These are phyloP conservation scores for Strobilomyces echinocephalus DNA, from an alignment of 768 basidiomycete genomes.

Conservation along the genomic window DNA sequence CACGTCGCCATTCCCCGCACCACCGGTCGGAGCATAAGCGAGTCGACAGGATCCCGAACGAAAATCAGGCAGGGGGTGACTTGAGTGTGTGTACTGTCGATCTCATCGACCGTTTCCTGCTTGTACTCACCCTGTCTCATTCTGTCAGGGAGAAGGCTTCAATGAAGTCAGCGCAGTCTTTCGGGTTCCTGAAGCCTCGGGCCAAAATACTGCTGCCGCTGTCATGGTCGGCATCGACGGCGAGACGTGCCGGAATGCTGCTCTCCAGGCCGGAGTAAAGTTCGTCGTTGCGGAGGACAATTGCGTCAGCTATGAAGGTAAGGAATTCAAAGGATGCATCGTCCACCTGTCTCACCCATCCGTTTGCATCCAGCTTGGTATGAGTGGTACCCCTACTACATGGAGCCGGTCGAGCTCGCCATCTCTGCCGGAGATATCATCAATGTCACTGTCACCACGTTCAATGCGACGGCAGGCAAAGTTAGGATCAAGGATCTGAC, in stretches of 20 bases:
- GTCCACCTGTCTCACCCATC: not conserved
- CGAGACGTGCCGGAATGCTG: not conserved
- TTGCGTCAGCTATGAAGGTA: constrained; percentile 1
- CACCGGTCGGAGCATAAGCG: not conserved
- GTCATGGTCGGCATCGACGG: constrained; percentile 11
- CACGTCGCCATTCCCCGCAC: not conserved
- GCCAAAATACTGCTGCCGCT: not conserved
- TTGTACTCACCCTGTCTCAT: not conserved
- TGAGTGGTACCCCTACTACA: constrained; percentile 2
- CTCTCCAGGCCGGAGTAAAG: constrained; percentile 6
- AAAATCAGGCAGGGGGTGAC: not conserved
- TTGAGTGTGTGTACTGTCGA: not conserved
- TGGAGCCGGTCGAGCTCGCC: too few species aligned
- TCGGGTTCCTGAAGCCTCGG: not conserved
- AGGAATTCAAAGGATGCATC: not conserved
- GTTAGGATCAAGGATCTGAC: not conserved
- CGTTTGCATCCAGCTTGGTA: constrained; percentile 7
- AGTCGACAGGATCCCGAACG: not conserved
- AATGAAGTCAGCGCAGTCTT: not conserved
- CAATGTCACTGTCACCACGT: not conserved
- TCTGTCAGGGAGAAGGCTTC: not conserved
- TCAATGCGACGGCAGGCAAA: not conserved
- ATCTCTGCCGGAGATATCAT: constrained; percentile 8
- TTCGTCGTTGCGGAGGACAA: not conserved
- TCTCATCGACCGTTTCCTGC: not conserved